These are phyloP conservation scores for Phyllostachys edulis DNA, from an alignment of 176 grass and related monocot genomes.

Conservation along the genomic window DNA sequence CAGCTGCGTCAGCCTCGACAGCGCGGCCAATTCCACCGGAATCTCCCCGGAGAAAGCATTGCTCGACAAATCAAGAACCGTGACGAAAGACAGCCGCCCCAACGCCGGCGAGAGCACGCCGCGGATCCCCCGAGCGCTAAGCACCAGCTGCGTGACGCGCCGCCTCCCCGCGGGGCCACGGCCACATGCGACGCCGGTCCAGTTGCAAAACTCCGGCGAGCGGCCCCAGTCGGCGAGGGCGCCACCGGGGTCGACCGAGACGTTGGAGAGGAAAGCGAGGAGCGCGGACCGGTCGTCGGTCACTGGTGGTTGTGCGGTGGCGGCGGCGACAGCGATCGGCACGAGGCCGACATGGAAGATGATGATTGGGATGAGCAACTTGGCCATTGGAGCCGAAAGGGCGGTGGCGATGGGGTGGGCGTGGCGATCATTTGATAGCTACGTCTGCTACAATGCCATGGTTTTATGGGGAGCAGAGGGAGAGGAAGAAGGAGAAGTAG, in stretches of 20 bases:
- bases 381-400: constrained; percentile 23
- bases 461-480: constrained; percentile 39
- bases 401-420: constrained; percentile 2
- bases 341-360: constrained; percentile 29
- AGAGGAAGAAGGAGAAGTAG: background rate
- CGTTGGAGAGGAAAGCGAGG: constrained; percentile 47
- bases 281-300: constrained; percentile 43
- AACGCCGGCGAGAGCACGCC: constrained; percentile 53
- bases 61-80: constrained; percentile 56
- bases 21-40: constrained; percentile 41
- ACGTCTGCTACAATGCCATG: constrained; percentile 60
- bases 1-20: constrained; percentile 55
- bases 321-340: constrained; percentile 24
- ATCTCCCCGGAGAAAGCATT: constrained; percentile 55
- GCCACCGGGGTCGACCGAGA: constrained; percentile 38
- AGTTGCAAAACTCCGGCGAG: constrained; percentile 54
- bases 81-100: constrained; percentile 40
- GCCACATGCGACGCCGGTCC: constrained; percentile 67
- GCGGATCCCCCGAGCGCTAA: constrained; percentile 31
- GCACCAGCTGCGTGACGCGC: constrained; percentile 47
- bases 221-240: constrained; percentile 47
- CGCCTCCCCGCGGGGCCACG: background rate
- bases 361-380: constrained; percentile 43
- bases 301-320: constrained; percentile 7
- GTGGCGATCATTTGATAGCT: constrained; percentile 47